Conservation (phyloP, 1,284 basidiomycete genomes). For the Leccinum griseonigrum region DNA sequence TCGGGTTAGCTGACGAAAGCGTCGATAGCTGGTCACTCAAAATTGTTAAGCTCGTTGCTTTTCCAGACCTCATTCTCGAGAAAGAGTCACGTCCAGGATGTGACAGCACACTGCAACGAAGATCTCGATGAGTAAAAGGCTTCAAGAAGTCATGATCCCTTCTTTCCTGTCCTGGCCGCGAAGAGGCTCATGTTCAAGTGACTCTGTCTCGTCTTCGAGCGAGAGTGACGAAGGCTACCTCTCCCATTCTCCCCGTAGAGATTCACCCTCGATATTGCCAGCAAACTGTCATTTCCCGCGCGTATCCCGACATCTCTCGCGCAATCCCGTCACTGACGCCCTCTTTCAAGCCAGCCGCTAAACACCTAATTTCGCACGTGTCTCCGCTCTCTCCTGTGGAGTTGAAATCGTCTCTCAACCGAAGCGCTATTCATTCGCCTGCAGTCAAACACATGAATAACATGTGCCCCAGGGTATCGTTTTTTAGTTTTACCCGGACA, state of each 20-base stretch:
- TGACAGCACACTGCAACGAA: constrained; percentile 1
- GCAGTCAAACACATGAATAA: constrained; percentile 13
- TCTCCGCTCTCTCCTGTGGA: constrained; percentile 25
- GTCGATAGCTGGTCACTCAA: constrained; percentile 71
- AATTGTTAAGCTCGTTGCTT: constrained; percentile 70
- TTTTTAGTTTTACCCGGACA: constrained; percentile 75
- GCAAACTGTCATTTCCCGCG: constrained; percentile 35
- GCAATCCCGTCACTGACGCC: constrained; percentile 23
- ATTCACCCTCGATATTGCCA: constrained; percentile 36
- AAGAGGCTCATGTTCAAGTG: constrained; percentile 24
- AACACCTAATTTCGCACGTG: constrained; percentile 32
- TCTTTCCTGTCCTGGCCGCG: constrained; percentile 23
- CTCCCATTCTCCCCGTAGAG: constrained; percentile 48
- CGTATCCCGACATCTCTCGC: constrained; percentile 41
- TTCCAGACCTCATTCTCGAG: constrained; percentile 60
- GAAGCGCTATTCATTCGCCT: constrained; percentile 9
- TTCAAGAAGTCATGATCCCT: constrained; percentile 18
- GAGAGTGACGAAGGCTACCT: constrained; percentile 54
- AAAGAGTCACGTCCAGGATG: constrained; percentile 13
- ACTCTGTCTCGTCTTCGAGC: constrained; percentile 30
- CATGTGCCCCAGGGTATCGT: constrained; percentile 43
- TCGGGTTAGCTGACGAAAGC: constrained; percentile 58
- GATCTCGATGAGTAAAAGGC: constrained; percentile 9
- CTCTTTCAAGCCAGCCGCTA: constrained; percentile 36
- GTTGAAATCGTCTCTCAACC: constrained; percentile 9